Conservation (phyloP, 2,329 filamentous ascomycete species). For the Ascochyta clinopodiicola region DNA sequence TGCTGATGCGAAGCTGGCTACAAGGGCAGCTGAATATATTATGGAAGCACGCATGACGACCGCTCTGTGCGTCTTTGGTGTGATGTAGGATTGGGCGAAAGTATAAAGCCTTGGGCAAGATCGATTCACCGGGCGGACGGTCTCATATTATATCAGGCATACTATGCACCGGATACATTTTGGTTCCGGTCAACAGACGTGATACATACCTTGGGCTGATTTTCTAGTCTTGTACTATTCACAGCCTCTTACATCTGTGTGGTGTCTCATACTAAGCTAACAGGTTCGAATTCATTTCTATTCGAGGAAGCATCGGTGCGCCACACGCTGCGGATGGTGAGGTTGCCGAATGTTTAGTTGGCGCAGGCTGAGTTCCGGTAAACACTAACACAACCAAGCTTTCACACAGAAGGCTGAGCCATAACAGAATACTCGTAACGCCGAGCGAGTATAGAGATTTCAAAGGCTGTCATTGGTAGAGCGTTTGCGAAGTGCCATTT, state of each 20-base stretch:
- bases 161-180: neutral
- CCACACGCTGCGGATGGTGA: constrained; percentile 21
- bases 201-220: constrained; percentile 8
- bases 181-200: constrained; percentile 2
- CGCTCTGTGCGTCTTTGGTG: neutral
- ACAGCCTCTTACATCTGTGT: constrained; percentile 9
- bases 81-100: neutral
- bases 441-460: neutral
- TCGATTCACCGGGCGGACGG: neutral
- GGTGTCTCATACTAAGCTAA: constrained; percentile 21
- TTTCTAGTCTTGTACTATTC: neutral
- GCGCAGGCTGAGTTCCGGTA: constrained; percentile 5
- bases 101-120: neutral
- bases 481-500: neutral
- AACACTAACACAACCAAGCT: constrained; percentile 15
- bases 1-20: constrained; percentile 28
- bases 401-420: constrained; percentile 14
- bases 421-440: neutral
- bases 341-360: constrained; percentile 20
- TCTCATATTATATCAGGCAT: constrained; percentile 11
- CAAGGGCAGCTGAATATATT: constrained; percentile 24
- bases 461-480: neutral
- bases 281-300: constrained; percentile 20
- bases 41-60: constrained; percentile 32
- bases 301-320: constrained; percentile 10